Conservation (phyloP, 83 land plant species). For the Picea abies region DNA sequence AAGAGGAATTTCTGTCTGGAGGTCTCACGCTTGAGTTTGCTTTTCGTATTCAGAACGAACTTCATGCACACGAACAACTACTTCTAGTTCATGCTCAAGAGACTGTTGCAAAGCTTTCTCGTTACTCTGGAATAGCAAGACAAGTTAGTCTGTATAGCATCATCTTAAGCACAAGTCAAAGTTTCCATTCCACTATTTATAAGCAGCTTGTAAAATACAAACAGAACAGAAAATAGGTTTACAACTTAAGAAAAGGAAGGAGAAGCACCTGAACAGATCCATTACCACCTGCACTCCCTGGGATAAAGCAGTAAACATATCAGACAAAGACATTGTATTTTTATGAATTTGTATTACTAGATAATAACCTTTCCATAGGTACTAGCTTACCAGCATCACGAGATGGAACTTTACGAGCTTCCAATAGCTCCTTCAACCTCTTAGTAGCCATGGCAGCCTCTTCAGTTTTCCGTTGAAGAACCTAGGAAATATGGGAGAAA, state of each 20-base stretch:
- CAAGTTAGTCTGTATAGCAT: too few species aligned
- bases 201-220: neutral
- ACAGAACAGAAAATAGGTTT: neutral
- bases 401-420: constrained; percentile 60
- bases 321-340: neutral
- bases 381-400: constrained; percentile 34
- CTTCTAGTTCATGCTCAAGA: constrained; percentile 92
- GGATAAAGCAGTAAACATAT: neutral
- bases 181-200: neutral
- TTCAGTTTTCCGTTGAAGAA: constrained; percentile 86
- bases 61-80: constrained; percentile 88
- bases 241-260: neutral
- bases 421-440: constrained; percentile 78
- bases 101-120: constrained; percentile 69
- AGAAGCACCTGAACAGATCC: constrained; percentile 5
- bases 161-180: neutral
- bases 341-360: neutral
- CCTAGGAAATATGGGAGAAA: constrained; percentile 36
- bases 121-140: neutral
- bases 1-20: neutral
- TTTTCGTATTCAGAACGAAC: constrained; percentile 90
- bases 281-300: neutral
- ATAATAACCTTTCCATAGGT: neutral
- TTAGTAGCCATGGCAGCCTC: constrained; percentile 83
- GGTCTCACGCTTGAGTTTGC: constrained; percentile 80